Conservation (phyloP, 805 yeast species). For the Lachancea mirantina region DNA sequence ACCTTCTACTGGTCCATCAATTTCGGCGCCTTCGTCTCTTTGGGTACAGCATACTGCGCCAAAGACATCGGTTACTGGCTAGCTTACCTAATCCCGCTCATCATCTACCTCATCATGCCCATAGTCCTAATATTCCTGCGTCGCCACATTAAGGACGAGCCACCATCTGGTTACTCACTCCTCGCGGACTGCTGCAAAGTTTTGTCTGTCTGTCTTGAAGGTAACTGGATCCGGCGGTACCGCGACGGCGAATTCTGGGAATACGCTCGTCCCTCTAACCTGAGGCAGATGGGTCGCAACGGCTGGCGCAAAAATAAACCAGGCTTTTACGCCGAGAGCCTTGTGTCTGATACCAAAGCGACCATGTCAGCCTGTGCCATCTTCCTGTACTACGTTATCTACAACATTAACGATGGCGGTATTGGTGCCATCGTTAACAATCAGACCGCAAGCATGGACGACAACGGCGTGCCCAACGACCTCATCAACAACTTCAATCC, state of each 20-base stretch:
- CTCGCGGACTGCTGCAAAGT: constrained; percentile 39
- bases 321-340: constrained; percentile 31
- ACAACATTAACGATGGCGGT: constrained; percentile 23
- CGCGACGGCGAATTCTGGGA: constrained; percentile 40
- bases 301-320: constrained; percentile 22
- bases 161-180: constrained; percentile 34
- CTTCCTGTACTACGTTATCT: constrained; percentile 37
- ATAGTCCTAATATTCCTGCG: constrained; percentile 36
- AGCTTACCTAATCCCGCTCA: constrained; percentile 64
- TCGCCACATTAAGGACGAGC: constrained; percentile 23
- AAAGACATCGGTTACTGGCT: constrained; percentile 61
- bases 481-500: constrained; percentile 71
- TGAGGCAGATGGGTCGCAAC: constrained; percentile 8
- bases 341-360: constrained; percentile 40
- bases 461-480: constrained; percentile 76
- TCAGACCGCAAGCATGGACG: constrained; percentile 54
- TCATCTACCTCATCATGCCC: constrained; percentile 48
- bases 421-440: constrained; percentile 10
- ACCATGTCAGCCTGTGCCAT: constrained; percentile 41
- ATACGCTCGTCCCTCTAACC: constrained; percentile 24
- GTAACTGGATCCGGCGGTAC: constrained; percentile 39
- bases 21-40: constrained; percentile 64
- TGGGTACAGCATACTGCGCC: constrained; percentile 73
- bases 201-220: constrained; percentile 34
- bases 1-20: constrained; percentile 71